These are phyloP conservation scores for Oenanthe sinensis DNA, from an alignment of 129 eudicot genomes.

Conservation along the genomic window DNA sequence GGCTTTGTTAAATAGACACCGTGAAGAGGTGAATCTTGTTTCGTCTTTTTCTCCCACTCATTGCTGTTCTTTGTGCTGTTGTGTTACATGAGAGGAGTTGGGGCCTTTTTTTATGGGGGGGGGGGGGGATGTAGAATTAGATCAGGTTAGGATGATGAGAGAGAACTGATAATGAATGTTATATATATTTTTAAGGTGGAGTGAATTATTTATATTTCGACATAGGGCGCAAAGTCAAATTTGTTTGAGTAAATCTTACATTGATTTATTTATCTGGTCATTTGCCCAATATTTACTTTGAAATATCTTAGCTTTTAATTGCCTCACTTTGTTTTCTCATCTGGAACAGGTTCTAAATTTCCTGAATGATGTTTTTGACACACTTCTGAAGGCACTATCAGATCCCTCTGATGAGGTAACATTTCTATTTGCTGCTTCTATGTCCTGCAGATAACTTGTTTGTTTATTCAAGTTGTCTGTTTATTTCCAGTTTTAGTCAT, in stretches of 20 bases:
- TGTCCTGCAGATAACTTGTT: background rate
- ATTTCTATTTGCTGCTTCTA: background rate
- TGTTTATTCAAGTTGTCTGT: background rate
- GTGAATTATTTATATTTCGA: background rate
- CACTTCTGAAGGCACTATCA: slow-evolving; percentile 51
- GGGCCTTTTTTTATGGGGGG: background rate
- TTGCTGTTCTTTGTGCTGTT: background rate
- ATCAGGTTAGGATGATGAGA: background rate
- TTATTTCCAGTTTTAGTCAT: background rate
- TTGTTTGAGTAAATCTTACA: background rate
- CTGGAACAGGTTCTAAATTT: slow-evolving; percentile 37
- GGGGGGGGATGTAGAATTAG: background rate
- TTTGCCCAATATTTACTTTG: background rate
- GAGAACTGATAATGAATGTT: background rate
- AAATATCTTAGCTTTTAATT: background rate
- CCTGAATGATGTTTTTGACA: slow-evolving; percentile 44
- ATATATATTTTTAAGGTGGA: background rate
- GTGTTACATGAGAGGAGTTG: background rate
- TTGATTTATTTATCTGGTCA: background rate
- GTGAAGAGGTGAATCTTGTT: slow-evolving; percentile 27
- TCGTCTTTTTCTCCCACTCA: background rate
- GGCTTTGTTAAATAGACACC: slow-evolving; percentile 40
- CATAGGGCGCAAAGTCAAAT: background rate
- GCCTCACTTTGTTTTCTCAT: slow-evolving; percentile 3
- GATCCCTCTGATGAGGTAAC: slow-evolving; percentile 59